Conservation (phyloP, 2,329 filamentous ascomycete species). For the Fonsecaea nubica region DNA sequence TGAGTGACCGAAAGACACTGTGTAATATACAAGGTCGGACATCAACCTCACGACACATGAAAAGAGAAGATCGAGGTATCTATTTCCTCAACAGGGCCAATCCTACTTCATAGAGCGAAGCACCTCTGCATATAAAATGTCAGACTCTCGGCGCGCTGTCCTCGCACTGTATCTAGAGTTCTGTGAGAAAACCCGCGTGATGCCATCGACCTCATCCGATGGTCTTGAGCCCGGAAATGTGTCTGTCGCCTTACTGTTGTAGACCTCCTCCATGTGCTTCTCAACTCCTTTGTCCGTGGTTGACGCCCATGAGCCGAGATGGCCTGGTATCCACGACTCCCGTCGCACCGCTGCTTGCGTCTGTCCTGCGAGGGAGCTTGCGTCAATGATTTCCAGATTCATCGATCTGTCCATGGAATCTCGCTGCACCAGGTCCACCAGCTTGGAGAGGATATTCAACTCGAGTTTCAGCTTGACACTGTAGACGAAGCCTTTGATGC, state of each 20-base stretch:
- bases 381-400: constrained; percentile 27
- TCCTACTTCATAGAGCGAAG: constrained; percentile 71
- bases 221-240: not conserved
- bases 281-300: not conserved
- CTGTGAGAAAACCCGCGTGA: constrained; percentile 10
- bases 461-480: constrained; percentile 58
- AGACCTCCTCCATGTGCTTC: constrained; percentile 11
- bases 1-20: too few relatives aligned
- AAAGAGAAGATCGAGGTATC: not conserved
- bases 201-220: constrained; percentile 3
- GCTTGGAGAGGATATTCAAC: constrained; percentile 55
- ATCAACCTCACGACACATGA: not conserved
- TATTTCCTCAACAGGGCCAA: constrained; percentile 90
- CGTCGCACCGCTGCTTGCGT: constrained; percentile 15
- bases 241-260: not conserved
- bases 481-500: constrained; percentile 55
- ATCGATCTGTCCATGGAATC: constrained; percentile 20
- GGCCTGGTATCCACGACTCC: not conserved
- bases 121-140: constrained; percentile 27
- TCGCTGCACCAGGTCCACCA: constrained; percentile 48
- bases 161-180: constrained; percentile 4
- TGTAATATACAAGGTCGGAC: not conserved
- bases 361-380: constrained; percentile 18
- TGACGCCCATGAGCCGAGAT: not conserved
- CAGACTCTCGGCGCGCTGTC: constrained; percentile 18